Evolutionary conservation across 371 early-diverging fungal genomes (phyloP).

Genomic region (Parasitella parasitica): DNA sequence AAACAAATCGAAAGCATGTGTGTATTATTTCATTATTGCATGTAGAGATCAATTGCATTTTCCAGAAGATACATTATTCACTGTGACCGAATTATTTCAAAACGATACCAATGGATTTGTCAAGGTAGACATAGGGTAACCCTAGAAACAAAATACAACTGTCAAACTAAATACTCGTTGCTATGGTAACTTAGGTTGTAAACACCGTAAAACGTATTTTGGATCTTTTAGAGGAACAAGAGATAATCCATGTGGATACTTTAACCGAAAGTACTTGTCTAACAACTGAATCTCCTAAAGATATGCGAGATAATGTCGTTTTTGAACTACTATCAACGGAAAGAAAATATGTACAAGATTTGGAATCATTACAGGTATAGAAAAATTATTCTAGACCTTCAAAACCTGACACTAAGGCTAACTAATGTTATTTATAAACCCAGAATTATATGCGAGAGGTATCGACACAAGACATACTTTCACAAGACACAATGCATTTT

Average conservation of each 20-base stretch:
- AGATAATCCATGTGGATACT: slow-evolving; percentile 27
- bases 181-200: slow-evolving; percentile 30
- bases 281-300: slow-evolving; percentile 57
- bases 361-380: slow-evolving; percentile 68
- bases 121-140: slow-evolving; percentile 62
- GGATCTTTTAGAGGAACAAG: slow-evolving; percentile 31
- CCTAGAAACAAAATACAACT: neutral
- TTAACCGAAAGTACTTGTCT: slow-evolving; percentile 3
- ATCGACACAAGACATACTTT: slow-evolving; percentile 57
- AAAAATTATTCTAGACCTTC: neutral
- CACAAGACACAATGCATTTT: slow-evolving; percentile 73
- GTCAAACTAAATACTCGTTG: neutral
- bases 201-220: slow-evolving; percentile 36
- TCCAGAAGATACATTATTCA: slow-evolving; percentile 73
- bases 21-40: slow-evolving; percentile 78
- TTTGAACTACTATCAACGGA: slow-evolving; percentile 90
- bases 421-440: neutral
- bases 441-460: slow-evolving; percentile 54
- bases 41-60: slow-evolving; percentile 72
- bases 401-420: too few relatives aligned
- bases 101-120: slow-evolving; percentile 95
- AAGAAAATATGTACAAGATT: slow-evolving; percentile 83
- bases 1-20: slow-evolving; percentile 76
- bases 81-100: slow-evolving; percentile 82
- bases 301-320: slow-evolving; percentile 85